A percentile compares a stretch with the other conserved stretches of the same genome.
These are phyloP conservation scores for Eleusine indica DNA, from an alignment of 176 grass and related monocot species.

Conservation along the genomic window DNA sequence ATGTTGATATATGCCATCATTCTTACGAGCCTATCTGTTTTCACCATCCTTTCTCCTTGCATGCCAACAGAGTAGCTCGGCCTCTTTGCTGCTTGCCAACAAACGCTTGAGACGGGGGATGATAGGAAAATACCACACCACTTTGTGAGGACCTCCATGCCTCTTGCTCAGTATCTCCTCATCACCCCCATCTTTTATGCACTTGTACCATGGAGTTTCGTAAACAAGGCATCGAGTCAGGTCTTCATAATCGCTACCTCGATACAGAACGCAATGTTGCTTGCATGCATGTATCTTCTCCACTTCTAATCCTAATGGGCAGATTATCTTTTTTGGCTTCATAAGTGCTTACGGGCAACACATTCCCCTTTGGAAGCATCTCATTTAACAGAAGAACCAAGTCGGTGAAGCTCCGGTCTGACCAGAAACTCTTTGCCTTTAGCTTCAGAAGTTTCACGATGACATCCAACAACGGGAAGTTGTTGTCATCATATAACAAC, in stretches of 20 bases:
- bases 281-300: not conserved
- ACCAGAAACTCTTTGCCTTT: not conserved
- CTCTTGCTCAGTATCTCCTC: not conserved
- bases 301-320: not conserved
- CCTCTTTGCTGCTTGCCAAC: too few species aligned
- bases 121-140: too few species aligned
- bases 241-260: too few species aligned
- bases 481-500: too few species aligned
- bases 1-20: not conserved
- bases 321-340: not conserved
- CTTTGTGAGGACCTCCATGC: not conserved
- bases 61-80: too few species aligned
- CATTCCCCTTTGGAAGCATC: not conserved
- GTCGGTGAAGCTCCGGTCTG: not conserved
- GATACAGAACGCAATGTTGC: not conserved
- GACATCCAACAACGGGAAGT: not conserved
- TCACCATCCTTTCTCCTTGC: not conserved
- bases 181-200: too few species aligned
- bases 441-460: not conserved
- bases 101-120: too few species aligned
- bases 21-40: not conserved
- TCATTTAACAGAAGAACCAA: not conserved
- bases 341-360: not conserved
- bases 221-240: too few species aligned
- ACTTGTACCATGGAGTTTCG: not conserved